Conservation (phyloP, 2,329 filamentous ascomycete species). For the Aureobasidium sp. region DNA sequence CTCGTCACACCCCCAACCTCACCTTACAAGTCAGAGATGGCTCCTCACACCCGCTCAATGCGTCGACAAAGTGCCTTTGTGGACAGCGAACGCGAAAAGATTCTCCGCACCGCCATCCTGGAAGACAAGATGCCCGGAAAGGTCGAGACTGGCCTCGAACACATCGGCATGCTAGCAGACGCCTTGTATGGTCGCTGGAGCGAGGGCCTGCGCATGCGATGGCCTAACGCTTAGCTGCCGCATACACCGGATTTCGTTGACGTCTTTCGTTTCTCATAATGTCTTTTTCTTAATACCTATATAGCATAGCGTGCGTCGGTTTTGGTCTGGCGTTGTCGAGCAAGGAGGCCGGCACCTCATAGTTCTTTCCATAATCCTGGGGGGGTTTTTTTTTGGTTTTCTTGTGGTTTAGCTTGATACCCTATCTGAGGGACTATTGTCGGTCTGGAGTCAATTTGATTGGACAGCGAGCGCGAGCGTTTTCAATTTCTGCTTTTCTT, state of each 20-base stretch:
- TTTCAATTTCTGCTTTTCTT: background rate
- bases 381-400: background rate
- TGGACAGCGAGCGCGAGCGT: background rate
- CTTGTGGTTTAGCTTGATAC: conserved; percentile 3
- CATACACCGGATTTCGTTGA: background rate
- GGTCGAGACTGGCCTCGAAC: conserved; percentile 70
- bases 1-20: conserved; percentile 6
- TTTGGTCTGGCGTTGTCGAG: background rate
- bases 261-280: background rate
- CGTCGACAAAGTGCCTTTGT: conserved; percentile 29
- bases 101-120: conserved; percentile 40
- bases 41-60: conserved; percentile 60
- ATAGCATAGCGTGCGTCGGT: conserved; percentile 5
- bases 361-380: background rate
- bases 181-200: conserved; percentile 87
- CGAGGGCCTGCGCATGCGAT: conserved; percentile 58
- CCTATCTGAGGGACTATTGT: background rate
- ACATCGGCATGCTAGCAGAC: conserved; percentile 79
- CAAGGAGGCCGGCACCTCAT: background rate
- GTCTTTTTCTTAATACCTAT: background rate
- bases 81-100: conserved; percentile 14
- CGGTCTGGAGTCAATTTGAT: background rate
- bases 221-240: conserved; percentile 21
- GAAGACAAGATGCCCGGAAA: conserved; percentile 50
- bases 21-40: conserved; percentile 53